Percentiles rank a stretch among this genome's conserved stretches.
These are phyloP conservation scores for Pulveroboletus frians DNA, from an alignment of 768 basidiomycete species.

Conservation along the genomic window DNA sequence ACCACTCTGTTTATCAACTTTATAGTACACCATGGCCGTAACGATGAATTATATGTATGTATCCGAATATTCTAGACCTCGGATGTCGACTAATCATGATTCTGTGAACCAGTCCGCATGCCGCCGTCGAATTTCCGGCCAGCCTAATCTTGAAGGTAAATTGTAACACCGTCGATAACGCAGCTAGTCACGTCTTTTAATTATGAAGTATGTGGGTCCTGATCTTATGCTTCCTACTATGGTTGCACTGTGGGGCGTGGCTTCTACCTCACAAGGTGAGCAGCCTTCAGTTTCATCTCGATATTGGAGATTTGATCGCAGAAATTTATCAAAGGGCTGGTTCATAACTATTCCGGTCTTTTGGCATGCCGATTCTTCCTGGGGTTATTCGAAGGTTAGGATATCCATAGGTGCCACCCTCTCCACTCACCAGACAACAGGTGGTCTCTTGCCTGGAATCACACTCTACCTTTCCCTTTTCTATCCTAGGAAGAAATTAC, in stretches of 20 bases:
- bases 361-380: slow-evolving; percentile 43
- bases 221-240: slow-evolving; percentile 57
- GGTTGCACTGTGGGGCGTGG: slow-evolving; percentile 60
- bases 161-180: neutral
- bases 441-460: slow-evolving; percentile 54
- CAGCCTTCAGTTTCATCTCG: neutral
- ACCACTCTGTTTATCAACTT: neutral
- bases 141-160: slow-evolving; percentile 50
- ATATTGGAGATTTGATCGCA: neutral
- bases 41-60: slow-evolving; percentile 28
- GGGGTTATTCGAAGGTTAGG: slow-evolving; percentile 56
- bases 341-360: slow-evolving; percentile 47
- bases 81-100: neutral
- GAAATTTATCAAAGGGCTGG: slow-evolving; percentile 33
- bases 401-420: neutral
- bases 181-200: neutral
- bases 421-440: slow-evolving; percentile 24
- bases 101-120: slow-evolving; percentile 41
- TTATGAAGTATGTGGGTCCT: slow-evolving; percentile 38
- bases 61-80: neutral
- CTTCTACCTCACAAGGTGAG: slow-evolving; percentile 54
- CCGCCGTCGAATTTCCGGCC: slow-evolving; percentile 53
- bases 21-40: slow-evolving; percentile 32
- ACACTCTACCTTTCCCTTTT: slow-evolving; percentile 55
- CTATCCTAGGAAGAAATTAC: slow-evolving; percentile 30